phyloP scores from a whole-genome alignment of 1,139 yeast species.

The Schizosaccharomyces versatilis region DNA sequence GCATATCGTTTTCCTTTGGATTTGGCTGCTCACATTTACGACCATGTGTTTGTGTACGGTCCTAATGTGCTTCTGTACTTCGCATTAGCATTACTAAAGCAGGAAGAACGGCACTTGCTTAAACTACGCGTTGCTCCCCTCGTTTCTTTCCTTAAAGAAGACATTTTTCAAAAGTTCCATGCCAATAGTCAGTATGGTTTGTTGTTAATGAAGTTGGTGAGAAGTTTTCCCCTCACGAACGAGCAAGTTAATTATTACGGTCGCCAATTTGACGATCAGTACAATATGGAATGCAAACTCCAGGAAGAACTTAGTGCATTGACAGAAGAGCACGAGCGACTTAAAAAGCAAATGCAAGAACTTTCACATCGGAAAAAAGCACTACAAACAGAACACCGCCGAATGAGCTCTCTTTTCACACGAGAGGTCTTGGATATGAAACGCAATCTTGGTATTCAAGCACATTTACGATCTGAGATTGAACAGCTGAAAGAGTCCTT shows the following conservation, averaged over 20 bases:
- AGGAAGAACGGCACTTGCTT: conserved; percentile 39
- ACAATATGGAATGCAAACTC: conserved; percentile 43
- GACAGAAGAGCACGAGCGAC: conserved; percentile 42
- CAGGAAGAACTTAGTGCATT: conserved; percentile 46
- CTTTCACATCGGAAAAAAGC: conserved; percentile 47
- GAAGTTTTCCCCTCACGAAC: conserved; percentile 50
- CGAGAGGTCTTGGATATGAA: conserved; percentile 41
- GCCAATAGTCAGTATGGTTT: conserved; percentile 15
- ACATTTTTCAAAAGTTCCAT: conserved; percentile 48
- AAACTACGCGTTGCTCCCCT: conserved; percentile 48
- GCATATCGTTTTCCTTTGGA: conserved; percentile 81
- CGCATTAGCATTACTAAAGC: conserved; percentile 52
- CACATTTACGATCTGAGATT: conserved; percentile 32
- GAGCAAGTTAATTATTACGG: conserved; percentile 44
- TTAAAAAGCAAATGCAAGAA: conserved; percentile 51
- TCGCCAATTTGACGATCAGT: conserved; percentile 54
- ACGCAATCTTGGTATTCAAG: conserved; percentile 43
- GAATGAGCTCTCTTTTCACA: conserved; percentile 53
- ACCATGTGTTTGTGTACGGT: conserved; percentile 73
- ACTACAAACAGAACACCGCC: conserved; percentile 60
- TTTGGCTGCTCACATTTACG: conserved; percentile 63
- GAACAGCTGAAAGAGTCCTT: conserved; percentile 25
- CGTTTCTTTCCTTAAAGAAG: conserved; percentile 54
- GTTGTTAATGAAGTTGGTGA: conserved; percentile 51
- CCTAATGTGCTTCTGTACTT: conserved; percentile 61